A percentile compares a stretch with the other conserved stretches of the same genome.
Conservation (phyloP, 2,329 filamentous ascomycete genomes). For the Fusarium penzigii region DNA sequence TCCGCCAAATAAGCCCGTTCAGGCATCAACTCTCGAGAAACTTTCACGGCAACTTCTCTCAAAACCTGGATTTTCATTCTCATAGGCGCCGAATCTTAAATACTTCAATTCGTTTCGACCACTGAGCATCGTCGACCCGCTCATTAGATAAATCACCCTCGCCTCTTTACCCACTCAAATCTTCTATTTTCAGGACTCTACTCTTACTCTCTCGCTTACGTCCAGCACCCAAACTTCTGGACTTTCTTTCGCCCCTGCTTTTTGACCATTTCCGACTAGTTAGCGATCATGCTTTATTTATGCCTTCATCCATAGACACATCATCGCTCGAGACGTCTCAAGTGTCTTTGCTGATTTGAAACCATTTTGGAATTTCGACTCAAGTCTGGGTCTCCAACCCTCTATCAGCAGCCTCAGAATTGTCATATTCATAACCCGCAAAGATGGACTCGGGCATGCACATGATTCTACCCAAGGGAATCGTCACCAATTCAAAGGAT, state of each 20-base stretch:
- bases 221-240: not conserved
- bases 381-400: not conserved
- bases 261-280: not conserved
- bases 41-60: not conserved
- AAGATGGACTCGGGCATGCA: constrained; percentile 39
- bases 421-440: constrained; percentile 6
- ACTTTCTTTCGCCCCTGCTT: not conserved
- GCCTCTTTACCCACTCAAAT: not conserved
- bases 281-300: constrained; percentile 26
- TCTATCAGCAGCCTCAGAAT: constrained; percentile 7
- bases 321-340: constrained; percentile 10
- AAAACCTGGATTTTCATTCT: not conserved
- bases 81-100: not conserved
- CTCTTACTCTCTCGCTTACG: not conserved
- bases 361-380: not conserved
- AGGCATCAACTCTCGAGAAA: not conserved
- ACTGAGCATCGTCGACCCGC: not conserved
- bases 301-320: constrained; percentile 17
- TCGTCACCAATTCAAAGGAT: constrained; percentile 54
- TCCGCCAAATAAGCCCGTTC: not conserved
- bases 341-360: constrained; percentile 11
- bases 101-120: too few relatives aligned
- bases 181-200: not conserved
- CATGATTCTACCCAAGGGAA: constrained; percentile 57
- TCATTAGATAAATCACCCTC: not conserved